Conservation (phyloP, 306 rosid genomes). For the Castanea sativa region DNA sequence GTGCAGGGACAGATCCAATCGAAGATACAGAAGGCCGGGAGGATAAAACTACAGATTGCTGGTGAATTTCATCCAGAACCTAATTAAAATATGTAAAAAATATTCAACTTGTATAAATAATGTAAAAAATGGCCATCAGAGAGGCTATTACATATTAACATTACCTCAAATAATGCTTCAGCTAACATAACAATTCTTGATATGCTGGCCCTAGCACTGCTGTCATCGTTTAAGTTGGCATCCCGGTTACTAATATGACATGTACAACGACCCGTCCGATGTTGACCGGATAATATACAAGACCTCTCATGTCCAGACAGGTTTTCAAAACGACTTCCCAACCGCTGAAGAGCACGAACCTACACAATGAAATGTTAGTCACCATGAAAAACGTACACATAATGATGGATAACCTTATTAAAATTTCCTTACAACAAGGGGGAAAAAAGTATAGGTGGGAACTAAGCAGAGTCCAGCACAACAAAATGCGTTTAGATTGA, state of each 20-base stretch:
- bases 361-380: slow-evolving; percentile 33
- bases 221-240: slow-evolving; percentile 58
- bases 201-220: slow-evolving; percentile 92
- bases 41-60: slow-evolving; percentile 96
- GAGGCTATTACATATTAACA: slow-evolving; percentile 15
- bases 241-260: slow-evolving; percentile 62
- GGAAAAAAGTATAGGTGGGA: neutral
- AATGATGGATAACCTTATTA: slow-evolving; percentile 14
- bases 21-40: slow-evolving; percentile 94
- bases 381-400: neutral
- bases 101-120: slow-evolving; percentile 54
- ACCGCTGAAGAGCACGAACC: slow-evolving; percentile 99
- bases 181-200: slow-evolving; percentile 98
- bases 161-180: slow-evolving; percentile 98
- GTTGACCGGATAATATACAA: slow-evolving; percentile 89
- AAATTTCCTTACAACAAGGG: neutral
- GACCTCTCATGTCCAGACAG: slow-evolving; percentile 94
- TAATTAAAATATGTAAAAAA: slow-evolving; percentile 64
- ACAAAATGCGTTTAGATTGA: neutral
- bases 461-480: neutral
- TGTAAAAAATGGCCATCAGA: slow-evolving; percentile 19
- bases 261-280: slow-evolving; percentile 84
- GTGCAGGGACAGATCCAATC: slow-evolving; percentile 97
- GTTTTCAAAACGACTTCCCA: slow-evolving; percentile 95
- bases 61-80: slow-evolving; percentile 99